phyloP scores from a whole-genome alignment of 495 filamentous ascomycete genomes.

The Hypoxylon lenormandii region DNA sequence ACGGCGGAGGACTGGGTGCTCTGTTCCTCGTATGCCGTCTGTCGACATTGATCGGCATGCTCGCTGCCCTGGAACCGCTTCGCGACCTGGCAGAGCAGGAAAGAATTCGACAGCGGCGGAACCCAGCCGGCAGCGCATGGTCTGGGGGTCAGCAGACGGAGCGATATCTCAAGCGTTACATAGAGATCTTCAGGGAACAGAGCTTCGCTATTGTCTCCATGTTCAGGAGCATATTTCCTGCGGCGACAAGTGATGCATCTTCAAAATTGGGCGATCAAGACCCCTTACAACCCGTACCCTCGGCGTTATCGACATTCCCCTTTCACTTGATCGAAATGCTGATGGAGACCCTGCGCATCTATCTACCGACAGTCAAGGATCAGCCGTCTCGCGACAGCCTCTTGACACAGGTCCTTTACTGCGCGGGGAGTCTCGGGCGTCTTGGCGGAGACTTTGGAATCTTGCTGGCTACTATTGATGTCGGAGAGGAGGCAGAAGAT shows the following conservation, averaged over 20 bases:
- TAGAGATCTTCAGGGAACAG: constrained; percentile 98
- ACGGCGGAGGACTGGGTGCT: constrained; percentile 71
- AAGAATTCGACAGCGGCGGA: constrained; percentile 60
- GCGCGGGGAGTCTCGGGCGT: constrained; percentile 89
- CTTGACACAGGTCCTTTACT: constrained; percentile 94
- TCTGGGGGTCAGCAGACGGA: constrained; percentile 91
- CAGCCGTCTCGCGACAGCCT: constrained; percentile 82
- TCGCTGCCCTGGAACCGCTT: constrained; percentile 86
- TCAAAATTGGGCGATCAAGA: constrained; percentile 57
- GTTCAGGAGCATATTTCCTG: constrained; percentile 88
- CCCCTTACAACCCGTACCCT: constrained; percentile 75
- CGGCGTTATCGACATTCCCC: constrained; percentile 84
- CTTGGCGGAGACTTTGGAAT: constrained; percentile 93
- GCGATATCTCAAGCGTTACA: constrained; percentile 90
- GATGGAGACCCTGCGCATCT: constrained; percentile 78
- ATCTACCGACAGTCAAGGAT: constrained; percentile 86
- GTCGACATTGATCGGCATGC: constrained; percentile 79
- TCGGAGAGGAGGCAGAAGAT: constrained; percentile 66
- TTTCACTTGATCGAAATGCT: constrained; percentile 86
- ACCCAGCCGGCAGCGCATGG: constrained; percentile 61
- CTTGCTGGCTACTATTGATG: constrained; percentile 77
- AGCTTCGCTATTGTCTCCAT: constrained; percentile 94
- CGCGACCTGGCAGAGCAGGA: constrained; percentile 92
- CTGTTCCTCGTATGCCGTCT: constrained; percentile 89
- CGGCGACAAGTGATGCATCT: constrained; percentile 50